These are phyloP conservation scores for Lactarius trivialis DNA, from an alignment of 768 basidiomycete species.

Conservation along the genomic window DNA sequence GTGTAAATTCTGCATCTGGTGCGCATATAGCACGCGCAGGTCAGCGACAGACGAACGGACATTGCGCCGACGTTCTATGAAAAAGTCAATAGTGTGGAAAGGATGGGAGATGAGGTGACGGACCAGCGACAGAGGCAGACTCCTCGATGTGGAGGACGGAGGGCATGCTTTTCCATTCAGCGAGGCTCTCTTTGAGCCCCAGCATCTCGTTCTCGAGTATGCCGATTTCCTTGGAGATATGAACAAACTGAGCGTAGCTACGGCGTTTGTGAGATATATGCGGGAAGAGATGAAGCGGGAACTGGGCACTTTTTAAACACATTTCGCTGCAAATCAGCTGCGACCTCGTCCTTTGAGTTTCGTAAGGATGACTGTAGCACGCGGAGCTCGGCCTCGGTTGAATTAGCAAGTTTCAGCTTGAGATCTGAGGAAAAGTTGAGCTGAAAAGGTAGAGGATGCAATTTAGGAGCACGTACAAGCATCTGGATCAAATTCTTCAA, in stretches of 20 bases:
- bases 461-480: constrained; percentile 55
- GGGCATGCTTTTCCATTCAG: constrained; percentile 96
- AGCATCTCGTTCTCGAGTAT: constrained; percentile 96
- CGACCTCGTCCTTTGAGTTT: constrained; percentile 62
- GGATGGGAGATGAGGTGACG: constrained; percentile 17
- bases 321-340: constrained; percentile 77
- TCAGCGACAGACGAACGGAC: constrained; percentile 93
- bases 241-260: constrained; percentile 95
- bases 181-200: constrained; percentile 87
- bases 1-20: constrained; percentile 89
- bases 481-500: constrained; percentile 82
- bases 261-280: neutral
- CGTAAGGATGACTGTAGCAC: constrained; percentile 72
- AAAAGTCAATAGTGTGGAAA: neutral
- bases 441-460: neutral
- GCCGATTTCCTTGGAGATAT: constrained; percentile 95
- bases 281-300: neutral
- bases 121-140: constrained; percentile 57
- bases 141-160: constrained; percentile 87
- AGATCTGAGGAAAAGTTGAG: constrained; percentile 38
- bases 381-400: constrained; percentile 74
- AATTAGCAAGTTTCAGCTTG: constrained; percentile 83
- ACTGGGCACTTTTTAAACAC: constrained; percentile 83
- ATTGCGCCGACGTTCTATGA: constrained; percentile 46
- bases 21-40: constrained; percentile 87